These are phyloP conservation scores for Lactarius psammicola DNA, from an alignment of 768 basidiomycete genomes.

Conservation along the genomic window DNA sequence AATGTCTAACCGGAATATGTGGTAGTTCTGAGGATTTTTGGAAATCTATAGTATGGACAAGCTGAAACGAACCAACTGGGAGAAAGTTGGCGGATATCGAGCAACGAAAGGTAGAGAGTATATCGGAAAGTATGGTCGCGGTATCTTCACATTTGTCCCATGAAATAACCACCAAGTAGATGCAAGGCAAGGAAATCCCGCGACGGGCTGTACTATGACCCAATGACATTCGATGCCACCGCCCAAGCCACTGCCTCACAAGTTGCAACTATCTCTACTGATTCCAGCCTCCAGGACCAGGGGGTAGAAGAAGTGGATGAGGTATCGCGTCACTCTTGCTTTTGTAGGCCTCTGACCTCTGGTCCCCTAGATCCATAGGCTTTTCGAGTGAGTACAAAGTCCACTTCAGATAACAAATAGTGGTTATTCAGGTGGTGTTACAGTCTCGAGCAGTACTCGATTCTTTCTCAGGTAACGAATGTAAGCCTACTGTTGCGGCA, in stretches of 20 bases:
- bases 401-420: not conserved
- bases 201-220: slow-evolving; percentile 7
- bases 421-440: not conserved
- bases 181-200: slow-evolving; percentile 13
- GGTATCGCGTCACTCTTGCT: not conserved
- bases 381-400: slow-evolving; percentile 17
- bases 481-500: no score
- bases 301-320: slow-evolving; percentile 12
- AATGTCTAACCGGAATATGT: not conserved
- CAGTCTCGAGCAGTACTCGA: slow-evolving; percentile 24
- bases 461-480: slow-evolving; percentile 16
- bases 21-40: slow-evolving; percentile 13
- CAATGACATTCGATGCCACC: slow-evolving; percentile 1
- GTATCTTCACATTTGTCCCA: no score
- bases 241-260: not conserved
- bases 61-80: slow-evolving; percentile 20
- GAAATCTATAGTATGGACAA: slow-evolving; percentile 16
- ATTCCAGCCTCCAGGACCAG: not conserved
- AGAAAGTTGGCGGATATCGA: slow-evolving; percentile 9
- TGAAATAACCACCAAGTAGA: slow-evolving; percentile 13
- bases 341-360: not conserved
- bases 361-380: slow-evolving; percentile 5
- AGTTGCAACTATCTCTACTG: not conserved
- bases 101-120: slow-evolving; percentile 8
- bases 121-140: slow-evolving; percentile 1